Percentiles rank a stretch among this genome's conserved stretches.
Conservation (phyloP, 176 grass and related monocot species). For the Alopecurus myosuroides region DNA sequence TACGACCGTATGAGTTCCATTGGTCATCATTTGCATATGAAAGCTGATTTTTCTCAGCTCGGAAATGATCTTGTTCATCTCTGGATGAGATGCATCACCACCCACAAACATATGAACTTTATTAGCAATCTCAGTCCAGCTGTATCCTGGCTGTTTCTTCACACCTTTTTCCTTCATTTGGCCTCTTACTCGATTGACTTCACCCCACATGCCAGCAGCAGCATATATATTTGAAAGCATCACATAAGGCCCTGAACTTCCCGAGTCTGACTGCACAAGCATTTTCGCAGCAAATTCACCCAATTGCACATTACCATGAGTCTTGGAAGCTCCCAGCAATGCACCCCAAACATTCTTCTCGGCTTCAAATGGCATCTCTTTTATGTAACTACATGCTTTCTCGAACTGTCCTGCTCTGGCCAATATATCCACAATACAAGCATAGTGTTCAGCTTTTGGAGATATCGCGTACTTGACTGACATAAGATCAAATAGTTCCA, state of each 20-base stretch:
- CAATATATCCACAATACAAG: conserved; percentile 84
- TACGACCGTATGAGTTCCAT: conserved; percentile 24
- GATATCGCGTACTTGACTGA: conserved; percentile 45
- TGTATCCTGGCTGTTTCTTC: conserved; percentile 88
- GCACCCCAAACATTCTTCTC: conserved; percentile 65
- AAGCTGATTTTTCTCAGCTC: conserved; percentile 72
- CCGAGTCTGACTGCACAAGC: conserved; percentile 44
- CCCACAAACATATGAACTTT: conserved; percentile 83
- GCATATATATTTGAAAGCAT: conserved; percentile 96
- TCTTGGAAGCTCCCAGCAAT: conserved; percentile 58
- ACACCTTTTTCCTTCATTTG: conserved; percentile 83
- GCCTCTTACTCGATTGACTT: conserved; percentile 68
- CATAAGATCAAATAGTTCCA: conserved; percentile 80
- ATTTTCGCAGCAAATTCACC: conserved; percentile 85
- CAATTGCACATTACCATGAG: conserved; percentile 62
- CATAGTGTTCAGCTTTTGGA: conserved; percentile 70
- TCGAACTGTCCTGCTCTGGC: conserved; percentile 67
- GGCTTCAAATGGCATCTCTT: conserved; percentile 63
- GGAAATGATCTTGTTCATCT: conserved; percentile 48
- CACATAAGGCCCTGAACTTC: conserved; percentile 74
- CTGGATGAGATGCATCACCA: conserved; percentile 79
- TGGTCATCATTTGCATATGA: conserved; percentile 62
- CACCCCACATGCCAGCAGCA: conserved; percentile 73
- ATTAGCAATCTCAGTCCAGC: conserved; percentile 77
- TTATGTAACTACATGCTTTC: conserved; percentile 67